phyloP scores from a whole-genome alignment of 2,329 filamentous ascomycete species.

The Scedosporium boydii region DNA sequence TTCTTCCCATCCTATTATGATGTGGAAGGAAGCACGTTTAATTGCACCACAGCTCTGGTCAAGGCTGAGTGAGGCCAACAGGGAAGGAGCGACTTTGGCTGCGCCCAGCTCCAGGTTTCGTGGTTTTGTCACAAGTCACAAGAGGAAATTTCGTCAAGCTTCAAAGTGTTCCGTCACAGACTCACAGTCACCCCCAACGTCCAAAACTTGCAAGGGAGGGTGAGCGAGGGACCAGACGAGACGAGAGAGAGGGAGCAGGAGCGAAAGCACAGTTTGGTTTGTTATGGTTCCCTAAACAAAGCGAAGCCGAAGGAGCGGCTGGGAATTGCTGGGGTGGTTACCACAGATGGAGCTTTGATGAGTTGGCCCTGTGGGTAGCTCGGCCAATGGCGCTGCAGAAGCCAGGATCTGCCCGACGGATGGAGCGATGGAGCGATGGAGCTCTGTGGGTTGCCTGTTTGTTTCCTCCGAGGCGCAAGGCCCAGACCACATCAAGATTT shows the following conservation, averaged over 20 bases:
- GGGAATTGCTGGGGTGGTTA: neutral
- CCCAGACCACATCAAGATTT: neutral
- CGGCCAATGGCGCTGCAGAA: slow-evolving; percentile 1
- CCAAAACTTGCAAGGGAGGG: neutral
- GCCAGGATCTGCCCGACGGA: slow-evolving; percentile 3
- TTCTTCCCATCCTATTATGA: no score
- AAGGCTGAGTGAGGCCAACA: neutral
- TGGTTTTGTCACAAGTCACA: no score
- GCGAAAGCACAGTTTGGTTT: neutral
- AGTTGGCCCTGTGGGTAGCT: slow-evolving; percentile 4
- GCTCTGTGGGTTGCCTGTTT: slow-evolving; percentile 2
- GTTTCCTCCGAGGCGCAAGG: neutral
- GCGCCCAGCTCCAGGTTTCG: no score
- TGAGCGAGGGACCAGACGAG: neutral
- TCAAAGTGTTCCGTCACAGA: neutral
- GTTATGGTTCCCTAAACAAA: slow-evolving; percentile 2
- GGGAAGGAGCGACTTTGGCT: neutral
- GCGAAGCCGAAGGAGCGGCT: neutral
- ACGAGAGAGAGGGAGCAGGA: neutral
- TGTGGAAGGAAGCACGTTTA: neutral
- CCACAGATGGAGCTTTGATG: slow-evolving; percentile 6
- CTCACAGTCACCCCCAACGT: neutral
- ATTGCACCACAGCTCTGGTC: neutral
- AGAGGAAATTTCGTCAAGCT: no score
- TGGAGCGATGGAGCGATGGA: neutral